Evolutionary conservation across 73 alveolate genomes (phyloP).

Genomic region (Paramecium sonneborni): DNA sequence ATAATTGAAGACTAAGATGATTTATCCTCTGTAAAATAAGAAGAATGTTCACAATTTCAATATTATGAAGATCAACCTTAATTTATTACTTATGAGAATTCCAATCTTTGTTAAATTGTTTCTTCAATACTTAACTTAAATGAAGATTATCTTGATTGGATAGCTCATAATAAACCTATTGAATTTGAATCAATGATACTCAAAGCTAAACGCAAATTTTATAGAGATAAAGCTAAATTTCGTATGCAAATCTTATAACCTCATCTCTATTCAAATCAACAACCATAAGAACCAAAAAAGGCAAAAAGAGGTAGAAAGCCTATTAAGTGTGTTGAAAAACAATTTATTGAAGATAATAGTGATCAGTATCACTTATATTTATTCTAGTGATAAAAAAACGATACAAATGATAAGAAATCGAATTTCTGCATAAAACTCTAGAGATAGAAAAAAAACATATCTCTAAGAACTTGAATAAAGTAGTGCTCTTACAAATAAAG

Average conservation of each 20-base stretch:
- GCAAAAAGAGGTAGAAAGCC: slow-evolving; percentile 56
- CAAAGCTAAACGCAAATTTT: slow-evolving; percentile 2
- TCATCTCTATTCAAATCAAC: background rate
- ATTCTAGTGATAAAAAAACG: slow-evolving; percentile 35
- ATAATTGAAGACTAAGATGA: background rate
- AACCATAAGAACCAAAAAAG: slow-evolving; percentile 6
- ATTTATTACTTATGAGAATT: slow-evolving; percentile 11
- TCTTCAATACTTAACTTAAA: background rate
- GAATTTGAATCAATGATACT: background rate
- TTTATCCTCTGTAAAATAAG: slow-evolving; percentile 12
- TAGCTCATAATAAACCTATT: background rate
- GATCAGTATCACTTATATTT: background rate
- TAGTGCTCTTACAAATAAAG: background rate
- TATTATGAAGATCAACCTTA: background rate
- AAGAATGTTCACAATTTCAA: slow-evolving; percentile 7
- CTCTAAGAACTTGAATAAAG: slow-evolving; percentile 53
- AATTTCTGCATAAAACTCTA: slow-evolving; percentile 62
- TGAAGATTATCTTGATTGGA: slow-evolving; percentile 43
- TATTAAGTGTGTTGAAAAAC: background rate
- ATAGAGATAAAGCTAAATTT: slow-evolving; percentile 40
- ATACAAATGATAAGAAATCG: slow-evolving; percentile 65
- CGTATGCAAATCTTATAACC: background rate
- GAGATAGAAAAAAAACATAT: slow-evolving; percentile 67
- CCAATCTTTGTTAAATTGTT: slow-evolving; percentile 11
- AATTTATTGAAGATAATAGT: background rate